A percentile compares a stretch with the other conserved stretches of the same genome.
phyloP scores from a whole-genome alignment of 2,329 filamentous ascomycete species.

The Cyanodermella asteris region DNA sequence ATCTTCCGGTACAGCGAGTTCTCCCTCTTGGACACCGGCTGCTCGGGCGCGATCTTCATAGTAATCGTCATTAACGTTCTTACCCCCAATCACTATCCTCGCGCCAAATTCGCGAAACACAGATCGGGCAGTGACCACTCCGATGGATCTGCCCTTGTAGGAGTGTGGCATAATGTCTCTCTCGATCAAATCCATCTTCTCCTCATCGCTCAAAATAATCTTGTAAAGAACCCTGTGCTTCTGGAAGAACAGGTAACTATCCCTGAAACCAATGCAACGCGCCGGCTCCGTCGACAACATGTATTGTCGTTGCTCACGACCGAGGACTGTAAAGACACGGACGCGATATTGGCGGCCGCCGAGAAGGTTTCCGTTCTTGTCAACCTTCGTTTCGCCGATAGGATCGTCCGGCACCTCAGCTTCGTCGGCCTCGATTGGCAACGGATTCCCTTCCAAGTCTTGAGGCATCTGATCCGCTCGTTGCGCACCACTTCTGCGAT shows the following conservation, averaged over 20 bases:
- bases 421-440: conserved; percentile 81
- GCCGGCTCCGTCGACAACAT: conserved; percentile 98
- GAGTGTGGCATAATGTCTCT: conserved; percentile 90
- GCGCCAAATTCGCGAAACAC: conserved; percentile 95
- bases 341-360: conserved; percentile 84
- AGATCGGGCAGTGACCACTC: conserved; percentile 85
- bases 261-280: conserved; percentile 85
- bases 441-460: conserved; percentile 81
- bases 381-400: conserved; percentile 82
- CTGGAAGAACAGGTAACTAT: conserved; percentile 97
- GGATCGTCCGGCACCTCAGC: conserved; percentile 69
- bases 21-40: conserved; percentile 65
- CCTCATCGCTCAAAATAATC: conserved; percentile 93
- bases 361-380: conserved; percentile 63
- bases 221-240: conserved; percentile 94
- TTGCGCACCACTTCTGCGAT: conserved; percentile 47
- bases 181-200: conserved; percentile 90
- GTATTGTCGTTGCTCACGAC: conserved; percentile 68
- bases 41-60: conserved; percentile 52
- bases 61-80: conserved; percentile 74
- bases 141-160: conserved; percentile 94
- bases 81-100: conserved; percentile 78
- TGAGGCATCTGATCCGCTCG: conserved; percentile 67
- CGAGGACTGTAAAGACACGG: conserved; percentile 76
- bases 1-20: conserved; percentile 79